Evolutionary conservation across 2,329 filamentous ascomycete genomes (phyloP).

Genomic region (Tolypocladium ovalisporum): DNA sequence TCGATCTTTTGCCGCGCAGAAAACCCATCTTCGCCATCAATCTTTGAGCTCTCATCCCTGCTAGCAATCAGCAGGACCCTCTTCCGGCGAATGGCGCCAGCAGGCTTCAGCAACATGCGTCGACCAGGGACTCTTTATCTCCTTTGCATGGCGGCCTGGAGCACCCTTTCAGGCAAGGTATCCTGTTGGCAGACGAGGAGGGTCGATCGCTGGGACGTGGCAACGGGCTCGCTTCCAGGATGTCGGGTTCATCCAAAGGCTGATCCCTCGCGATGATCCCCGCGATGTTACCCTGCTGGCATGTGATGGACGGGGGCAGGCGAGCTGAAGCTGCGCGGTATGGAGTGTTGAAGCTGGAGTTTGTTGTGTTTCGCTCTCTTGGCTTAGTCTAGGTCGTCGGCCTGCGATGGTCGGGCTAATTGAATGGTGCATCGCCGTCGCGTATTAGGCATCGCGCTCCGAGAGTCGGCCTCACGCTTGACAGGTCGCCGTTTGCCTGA

Average conservation of each 20-base stretch:
- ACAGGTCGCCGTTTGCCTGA: too few species aligned
- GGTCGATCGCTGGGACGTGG: background rate
- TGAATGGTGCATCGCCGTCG: too few species aligned
- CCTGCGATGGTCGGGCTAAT: background rate
- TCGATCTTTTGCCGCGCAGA: background rate
- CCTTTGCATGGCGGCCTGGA: background rate
- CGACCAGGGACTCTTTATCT: background rate
- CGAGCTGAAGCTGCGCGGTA: background rate
- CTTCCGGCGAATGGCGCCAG: background rate
- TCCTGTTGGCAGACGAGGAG: background rate
- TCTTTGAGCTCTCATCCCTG: background rate
- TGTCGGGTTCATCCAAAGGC: background rate
- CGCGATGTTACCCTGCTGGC: background rate
- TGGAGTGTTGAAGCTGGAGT: background rate
- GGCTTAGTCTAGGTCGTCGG: background rate
- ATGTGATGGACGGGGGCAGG: background rate
- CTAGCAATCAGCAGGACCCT: background rate
- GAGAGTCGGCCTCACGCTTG: too few species aligned
- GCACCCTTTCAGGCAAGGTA: background rate
- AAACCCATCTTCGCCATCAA: background rate
- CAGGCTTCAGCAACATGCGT: background rate
- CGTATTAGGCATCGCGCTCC: too few species aligned
- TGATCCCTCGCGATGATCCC: background rate
- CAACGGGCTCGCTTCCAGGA: background rate
- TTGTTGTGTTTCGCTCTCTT: too few species aligned